phyloP scores from a whole-genome alignment of 305 asterid genomes.

The Solanum aculeatissimum region DNA sequence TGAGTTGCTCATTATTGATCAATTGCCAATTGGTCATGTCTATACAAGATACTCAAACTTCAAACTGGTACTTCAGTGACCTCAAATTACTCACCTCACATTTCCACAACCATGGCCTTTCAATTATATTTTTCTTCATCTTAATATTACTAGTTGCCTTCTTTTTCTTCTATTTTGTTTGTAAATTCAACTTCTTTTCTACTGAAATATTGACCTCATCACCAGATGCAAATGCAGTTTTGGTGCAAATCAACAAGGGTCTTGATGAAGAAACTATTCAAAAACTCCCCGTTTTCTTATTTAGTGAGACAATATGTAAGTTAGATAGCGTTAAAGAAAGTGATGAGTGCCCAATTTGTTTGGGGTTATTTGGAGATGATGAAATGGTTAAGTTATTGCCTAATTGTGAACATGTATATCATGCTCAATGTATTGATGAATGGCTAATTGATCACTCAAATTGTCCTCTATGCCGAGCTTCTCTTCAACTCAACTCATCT shows the following conservation, averaged over 20 bases:
- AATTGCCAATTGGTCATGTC: neutral
- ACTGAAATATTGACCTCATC: neutral
- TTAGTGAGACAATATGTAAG: neutral
- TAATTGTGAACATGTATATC: constrained; percentile 24
- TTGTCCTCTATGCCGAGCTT: constrained; percentile 43
- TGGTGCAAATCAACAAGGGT: neutral
- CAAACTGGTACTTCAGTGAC: constrained; percentile 16
- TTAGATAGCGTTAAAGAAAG: neutral
- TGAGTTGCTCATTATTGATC: neutral
- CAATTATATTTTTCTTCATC: neutral
- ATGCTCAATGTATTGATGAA: constrained; percentile 31
- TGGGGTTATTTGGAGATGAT: constrained; percentile 23
- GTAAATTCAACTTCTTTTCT: neutral
- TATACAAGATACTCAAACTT: neutral
- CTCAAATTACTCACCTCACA: constrained; percentile 2
- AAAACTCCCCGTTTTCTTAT: constrained; percentile 14
- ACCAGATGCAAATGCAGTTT: neutral
- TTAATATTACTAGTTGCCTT: constrained; percentile 2
- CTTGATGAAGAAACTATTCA: constrained; percentile 15
- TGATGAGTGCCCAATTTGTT: constrained; percentile 37
- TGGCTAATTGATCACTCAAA: constrained; percentile 28
- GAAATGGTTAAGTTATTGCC: constrained; percentile 34
- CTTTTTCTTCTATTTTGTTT: constrained; percentile 1
- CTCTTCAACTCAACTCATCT: constrained; percentile 1
- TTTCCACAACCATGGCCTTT: constrained; percentile 5